Evolutionary conservation across 805 yeast species (phyloP), one percentile per base, ranked within the genome.

Genomic region (Suhomyces xylopsoci): DNA sequence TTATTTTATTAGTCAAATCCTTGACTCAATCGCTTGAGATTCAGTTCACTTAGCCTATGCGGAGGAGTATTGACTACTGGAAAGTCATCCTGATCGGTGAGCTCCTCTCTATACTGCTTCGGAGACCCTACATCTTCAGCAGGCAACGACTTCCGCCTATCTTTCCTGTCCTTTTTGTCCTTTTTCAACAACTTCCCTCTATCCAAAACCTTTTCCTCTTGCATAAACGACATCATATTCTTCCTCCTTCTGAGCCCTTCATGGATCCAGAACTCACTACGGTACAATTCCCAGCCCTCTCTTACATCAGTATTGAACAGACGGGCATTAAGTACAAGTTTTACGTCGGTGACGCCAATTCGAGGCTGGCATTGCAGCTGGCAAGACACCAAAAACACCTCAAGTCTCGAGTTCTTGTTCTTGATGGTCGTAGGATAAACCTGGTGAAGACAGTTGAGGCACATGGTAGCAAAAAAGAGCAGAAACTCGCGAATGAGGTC

Each of bases 241-340:
- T 70, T 67, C 19, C 80, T 59, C 56, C 91, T 73, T 58, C 90
- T 78, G 2, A 83, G 81, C 1, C 90, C 88, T 65, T 91, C 97
- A 59, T 87, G 79, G 20, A 84, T 82, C 97, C 98, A 94, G 65
- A 91, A 94, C 66, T 92, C 97, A 59, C 88, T 89, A 54, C 99
- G 72, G 62, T 92, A 93, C 41, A 90, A 68, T 63, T 93, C 99
- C 98, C 99, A 93, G 8, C 90, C 92, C 66, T 92, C 97, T 56
- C 97, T 79, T 6, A 88, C 82, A 47, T 88, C 92, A 0, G 94
- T 84, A 54, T 83, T 82, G 69, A 93, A 94, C 1, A 85, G 85
- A 48, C 97, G 75, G 3, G 97, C 88, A 53, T 87, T 86, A 51
- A 94, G 74, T 8, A 90, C 87, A 7, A 94, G 66, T 65, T 91